phyloP scores from a whole-genome alignment of 768 basidiomycete genomes.

The Hirschioporus abietinus region DNA sequence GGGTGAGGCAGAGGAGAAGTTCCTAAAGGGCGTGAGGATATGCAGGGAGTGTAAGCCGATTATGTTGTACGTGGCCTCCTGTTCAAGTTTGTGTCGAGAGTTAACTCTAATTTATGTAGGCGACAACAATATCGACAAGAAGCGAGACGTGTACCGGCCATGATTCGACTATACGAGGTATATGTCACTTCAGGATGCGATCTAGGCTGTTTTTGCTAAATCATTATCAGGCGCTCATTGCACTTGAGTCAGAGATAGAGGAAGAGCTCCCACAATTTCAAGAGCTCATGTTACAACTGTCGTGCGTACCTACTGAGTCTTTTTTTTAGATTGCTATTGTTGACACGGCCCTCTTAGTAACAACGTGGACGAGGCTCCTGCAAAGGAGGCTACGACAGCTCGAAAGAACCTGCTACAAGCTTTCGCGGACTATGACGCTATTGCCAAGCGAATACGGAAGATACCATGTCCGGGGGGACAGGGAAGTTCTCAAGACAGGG shows the following conservation, averaged over 20 bases:
- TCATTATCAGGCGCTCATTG: conserved; percentile 52
- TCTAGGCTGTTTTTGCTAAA: not conserved
- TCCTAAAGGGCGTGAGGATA: conserved; percentile 82
- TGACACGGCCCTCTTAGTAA: conserved; percentile 14
- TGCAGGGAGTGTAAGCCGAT: conserved; percentile 80
- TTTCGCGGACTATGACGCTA: conserved; percentile 83
- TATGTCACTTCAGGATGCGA: conserved; percentile 7
- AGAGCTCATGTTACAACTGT: conserved; percentile 70
- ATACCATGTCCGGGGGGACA: conserved; percentile 58
- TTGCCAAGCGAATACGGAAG: conserved; percentile 78
- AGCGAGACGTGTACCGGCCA: conserved; percentile 47
- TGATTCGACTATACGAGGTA: conserved; percentile 70
- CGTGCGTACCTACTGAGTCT: conserved; percentile 33
- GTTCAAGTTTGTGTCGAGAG: conserved; percentile 5
- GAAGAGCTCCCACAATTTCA: conserved; percentile 83
- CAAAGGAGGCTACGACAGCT: conserved; percentile 59
- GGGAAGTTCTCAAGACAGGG: conserved; percentile 72
- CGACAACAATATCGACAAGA: conserved; percentile 78
- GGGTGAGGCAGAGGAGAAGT: conserved; percentile 67
- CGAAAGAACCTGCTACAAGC: conserved; percentile 81
- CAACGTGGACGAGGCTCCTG: conserved; percentile 43
- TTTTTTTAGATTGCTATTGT: conserved; percentile 2
- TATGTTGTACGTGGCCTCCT: conserved; percentile 56
- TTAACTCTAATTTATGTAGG: conserved; percentile 31
- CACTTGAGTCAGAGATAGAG: conserved; percentile 86